Base-by-base conservation (phyloP, 2,329 filamentous ascomycete species). In the Echinosphaeria canescens region DNA sequence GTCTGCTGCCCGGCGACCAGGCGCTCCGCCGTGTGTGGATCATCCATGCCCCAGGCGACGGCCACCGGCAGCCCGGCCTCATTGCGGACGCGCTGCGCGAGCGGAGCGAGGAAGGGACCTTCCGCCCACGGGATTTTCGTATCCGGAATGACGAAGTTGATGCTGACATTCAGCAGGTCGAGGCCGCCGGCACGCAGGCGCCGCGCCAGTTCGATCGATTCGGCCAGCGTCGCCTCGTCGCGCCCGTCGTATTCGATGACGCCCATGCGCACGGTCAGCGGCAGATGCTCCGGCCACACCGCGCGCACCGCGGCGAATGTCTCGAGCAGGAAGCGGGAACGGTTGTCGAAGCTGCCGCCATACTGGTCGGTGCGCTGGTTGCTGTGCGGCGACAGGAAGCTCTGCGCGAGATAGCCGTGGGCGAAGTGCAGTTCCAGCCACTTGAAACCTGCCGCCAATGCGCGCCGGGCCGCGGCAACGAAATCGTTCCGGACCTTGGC, bases 161-260 rank as follows among this genome's bases (percentile, higher is more conserved):
- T n/a, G 2, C 64, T 73, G 7, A 82, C 62, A 38, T 85, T 79
- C 1, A 85, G 49, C 2, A 85, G 50, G 41, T 85, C 76, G 3
- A 84, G 65, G 3, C 78, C 78, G 10, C 48, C 54, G 2, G 64
- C 59, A 0, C 68, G 69, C 0, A 85, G 50, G 0, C 69, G 48
- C 23, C 56, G 43, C 0, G 75, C 71, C 2, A 85, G 58, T 24
- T 54, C 53, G 14, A 68, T 54, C 0, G 66, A 69, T 28, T 84
- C 60, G 11, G 67, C 59, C 4, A 65, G 36, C 0, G 60, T 74
- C 9, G 56, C 49, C 17, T 56, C 44, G 7, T 19, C 17, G 17
- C 10, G 7, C 7, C 17, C 17, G 17, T 19, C 17, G 17, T 10
- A 81, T 40, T 84, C 76, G 0, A 68, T 71, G 0, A 70, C 74